phyloP scores from a whole-genome alignment of 208 protist genomes.

The Trichomonas vaginalis region DNA sequence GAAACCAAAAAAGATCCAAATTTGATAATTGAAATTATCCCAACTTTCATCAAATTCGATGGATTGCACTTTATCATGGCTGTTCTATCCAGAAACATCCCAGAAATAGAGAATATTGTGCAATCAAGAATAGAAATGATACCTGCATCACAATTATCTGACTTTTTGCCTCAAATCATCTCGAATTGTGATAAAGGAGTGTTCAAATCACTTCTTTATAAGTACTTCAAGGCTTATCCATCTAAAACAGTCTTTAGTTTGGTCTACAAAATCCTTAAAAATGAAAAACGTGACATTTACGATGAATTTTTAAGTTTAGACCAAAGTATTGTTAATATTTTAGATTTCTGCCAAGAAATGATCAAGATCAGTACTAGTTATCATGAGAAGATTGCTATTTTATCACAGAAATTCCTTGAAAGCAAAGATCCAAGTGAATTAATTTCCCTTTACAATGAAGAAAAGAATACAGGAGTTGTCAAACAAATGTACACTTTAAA shows the following conservation, averaged over 20 bases:
- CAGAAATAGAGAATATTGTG: not conserved
- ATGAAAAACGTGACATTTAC: not conserved
- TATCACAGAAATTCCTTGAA: not conserved
- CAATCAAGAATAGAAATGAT: not conserved
- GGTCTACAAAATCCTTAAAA: not conserved
- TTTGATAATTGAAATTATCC: not conserved
- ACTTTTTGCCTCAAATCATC: not conserved
- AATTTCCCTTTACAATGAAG: not conserved
- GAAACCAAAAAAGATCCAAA: not conserved
- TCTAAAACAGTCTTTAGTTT: not conserved
- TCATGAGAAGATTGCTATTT: not conserved
- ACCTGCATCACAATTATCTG: not conserved
- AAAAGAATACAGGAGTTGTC: not conserved
- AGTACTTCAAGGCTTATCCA: not conserved
- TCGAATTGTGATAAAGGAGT: not conserved
- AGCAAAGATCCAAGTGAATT: not conserved
- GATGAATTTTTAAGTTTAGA: not conserved
- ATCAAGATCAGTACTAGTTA: not conserved
- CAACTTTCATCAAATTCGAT: not conserved
- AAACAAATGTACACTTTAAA: not conserved
- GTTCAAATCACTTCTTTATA: not conserved
- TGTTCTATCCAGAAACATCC: not conserved
- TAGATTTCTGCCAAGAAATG: not conserved
- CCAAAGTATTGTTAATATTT: not conserved
- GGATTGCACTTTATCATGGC: not conserved